Base-by-base conservation (phyloP, 1,284 basidiomycete genomes). In the Trametes pubescens region DNA sequence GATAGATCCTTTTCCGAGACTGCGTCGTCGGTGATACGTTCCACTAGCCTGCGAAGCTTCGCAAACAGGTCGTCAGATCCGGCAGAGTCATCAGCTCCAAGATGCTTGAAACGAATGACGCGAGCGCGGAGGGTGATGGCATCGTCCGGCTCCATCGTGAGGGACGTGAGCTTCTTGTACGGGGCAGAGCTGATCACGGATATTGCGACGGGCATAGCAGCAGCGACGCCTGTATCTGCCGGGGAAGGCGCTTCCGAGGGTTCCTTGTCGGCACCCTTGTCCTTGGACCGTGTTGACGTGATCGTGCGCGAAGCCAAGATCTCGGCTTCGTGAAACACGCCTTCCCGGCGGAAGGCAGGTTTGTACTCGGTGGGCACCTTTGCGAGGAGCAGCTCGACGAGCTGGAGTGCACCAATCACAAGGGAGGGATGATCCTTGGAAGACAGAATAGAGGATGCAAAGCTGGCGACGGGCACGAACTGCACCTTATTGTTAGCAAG, bases 251-350 rank as follows among this genome's bases (percentile, higher is more conserved):
- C 71, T 18, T 80, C 71, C 11, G 82, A 74, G 37, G 66, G 64
- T 46, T 78, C 73, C 65, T 74, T 77, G 52, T 85, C 83, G 59
- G 79, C 77, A 10, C 85, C 81, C 66, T 81, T 81, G 62, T 83
- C 80, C 69, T 86, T 90, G 4, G 82, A 81, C 68, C 86, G 89
- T 10, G 82, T 72, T 0, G 88, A 80, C 4, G 81, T 80, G 34
- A 96, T 79, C 4, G 83, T 74, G 53, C 90, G 84, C 14, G 83
- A 81, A 13, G 93, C 89, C 32, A 96, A 80, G 3, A 81, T 77
- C 68, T 95, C 94, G 35, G 98, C 90, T 76, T 98, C 96, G 75
- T 96, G 92, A 74, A 97, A 90, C 40, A 98, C 96, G 18, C 96
- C 96, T 77, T 99, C 96, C 48, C 95, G 86, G 18, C 92, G 86